These are phyloP conservation scores for Colletotrichum musae DNA, from an alignment of 2,329 filamentous ascomycete genomes.

Conservation along the genomic window DNA sequence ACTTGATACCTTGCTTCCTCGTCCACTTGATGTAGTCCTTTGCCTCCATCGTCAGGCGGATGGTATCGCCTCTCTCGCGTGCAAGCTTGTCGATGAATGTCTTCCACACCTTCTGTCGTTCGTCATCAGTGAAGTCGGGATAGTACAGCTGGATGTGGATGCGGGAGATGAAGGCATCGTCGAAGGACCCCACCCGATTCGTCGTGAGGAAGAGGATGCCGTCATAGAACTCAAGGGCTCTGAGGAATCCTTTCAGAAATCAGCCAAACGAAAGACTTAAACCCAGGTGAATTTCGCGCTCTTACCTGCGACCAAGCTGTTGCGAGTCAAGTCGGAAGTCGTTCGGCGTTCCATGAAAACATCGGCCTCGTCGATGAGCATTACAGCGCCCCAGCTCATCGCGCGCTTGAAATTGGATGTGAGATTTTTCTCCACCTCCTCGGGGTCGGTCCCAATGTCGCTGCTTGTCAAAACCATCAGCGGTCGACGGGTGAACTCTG, in stretches of 20 bases:
- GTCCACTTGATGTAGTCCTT: slow-evolving; percentile 40
- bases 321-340: slow-evolving; percentile 40
- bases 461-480: slow-evolving; percentile 50
- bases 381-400: slow-evolving; percentile 46
- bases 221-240: slow-evolving; percentile 49
- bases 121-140: slow-evolving; percentile 45
- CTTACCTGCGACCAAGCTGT: slow-evolving; percentile 40
- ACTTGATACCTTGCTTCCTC: slow-evolving; percentile 38
- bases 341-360: slow-evolving; percentile 42
- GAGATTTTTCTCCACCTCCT: slow-evolving; percentile 39
- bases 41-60: slow-evolving; percentile 43
- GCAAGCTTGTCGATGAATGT: slow-evolving; percentile 47
- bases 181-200: slow-evolving; percentile 48
- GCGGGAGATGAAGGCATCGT: slow-evolving; percentile 51
- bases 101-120: slow-evolving; percentile 47
- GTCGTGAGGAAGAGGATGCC: slow-evolving; percentile 51
- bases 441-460: slow-evolving; percentile 43
- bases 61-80: slow-evolving; percentile 43
- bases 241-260: slow-evolving; percentile 45
- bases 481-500: slow-evolving; percentile 48
- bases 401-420: slow-evolving; percentile 42
- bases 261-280: background rate
- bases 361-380: slow-evolving; percentile 50
- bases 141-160: slow-evolving; percentile 50
- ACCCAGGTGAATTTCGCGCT: background rate